Conservation (phyloP, 2,329 filamentous ascomycete genomes). For the Penicillium verrucosum region DNA sequence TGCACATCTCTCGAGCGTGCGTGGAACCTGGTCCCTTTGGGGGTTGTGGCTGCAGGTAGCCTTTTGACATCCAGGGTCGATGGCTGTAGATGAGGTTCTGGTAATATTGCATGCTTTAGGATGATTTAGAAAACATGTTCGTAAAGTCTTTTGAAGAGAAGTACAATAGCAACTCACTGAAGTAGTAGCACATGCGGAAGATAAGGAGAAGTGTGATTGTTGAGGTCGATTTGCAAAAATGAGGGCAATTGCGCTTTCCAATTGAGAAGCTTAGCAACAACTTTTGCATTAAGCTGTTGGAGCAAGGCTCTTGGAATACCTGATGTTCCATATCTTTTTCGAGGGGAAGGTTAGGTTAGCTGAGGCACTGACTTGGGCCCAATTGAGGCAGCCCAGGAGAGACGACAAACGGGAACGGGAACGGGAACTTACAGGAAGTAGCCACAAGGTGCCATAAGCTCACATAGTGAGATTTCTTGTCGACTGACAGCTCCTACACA, state of each 20-base stretch:
- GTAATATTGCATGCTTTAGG: conserved; percentile 32
- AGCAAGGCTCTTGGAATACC: conserved; percentile 22
- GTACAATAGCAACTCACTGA: conserved; percentile 18
- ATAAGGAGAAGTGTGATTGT: conserved; percentile 21
- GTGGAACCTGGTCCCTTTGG: conserved; percentile 17
- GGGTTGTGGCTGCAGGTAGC: conserved; percentile 30
- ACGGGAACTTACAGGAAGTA: conserved; percentile 25
- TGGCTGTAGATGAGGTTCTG: conserved; percentile 36
- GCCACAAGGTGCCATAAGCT: conserved; percentile 31
- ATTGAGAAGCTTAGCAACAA: conserved; percentile 16
- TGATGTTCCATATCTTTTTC: conserved; percentile 13
- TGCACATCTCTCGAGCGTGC: conserved; percentile 19
- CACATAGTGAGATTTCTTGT: conserved; percentile 27
- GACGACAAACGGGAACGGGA: neutral
- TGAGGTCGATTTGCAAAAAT: conserved; percentile 23
- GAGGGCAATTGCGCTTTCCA: conserved; percentile 30
- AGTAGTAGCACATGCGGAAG: conserved; percentile 30
- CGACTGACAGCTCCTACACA: conserved; percentile 7
- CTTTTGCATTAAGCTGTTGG: conserved; percentile 23
- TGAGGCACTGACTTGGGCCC: too few species aligned
- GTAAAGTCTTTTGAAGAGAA: neutral
- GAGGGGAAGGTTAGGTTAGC: neutral
- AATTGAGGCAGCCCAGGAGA: too few species aligned
- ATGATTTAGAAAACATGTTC: neutral
- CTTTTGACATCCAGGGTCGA: conserved; percentile 37